A percentile compares a stretch with the other conserved stretches of the same genome.
Conservation (phyloP, 78 protist genomes). For the Anaeramoeba flamelloides region DNA sequence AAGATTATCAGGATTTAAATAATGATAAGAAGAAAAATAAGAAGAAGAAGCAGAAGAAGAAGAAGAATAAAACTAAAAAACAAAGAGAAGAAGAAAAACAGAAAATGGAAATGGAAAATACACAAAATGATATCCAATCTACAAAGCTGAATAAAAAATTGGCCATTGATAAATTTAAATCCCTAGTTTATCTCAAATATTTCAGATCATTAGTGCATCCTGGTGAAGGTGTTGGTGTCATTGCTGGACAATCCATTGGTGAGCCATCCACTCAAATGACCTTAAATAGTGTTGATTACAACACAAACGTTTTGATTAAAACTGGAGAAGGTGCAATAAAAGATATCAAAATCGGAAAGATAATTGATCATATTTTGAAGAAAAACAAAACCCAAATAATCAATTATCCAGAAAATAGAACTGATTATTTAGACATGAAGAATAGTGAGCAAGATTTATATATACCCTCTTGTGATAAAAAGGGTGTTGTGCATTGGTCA, state of each 20-base stretch:
- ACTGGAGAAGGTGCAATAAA: too few relatives aligned
- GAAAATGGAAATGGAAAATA: neutral
- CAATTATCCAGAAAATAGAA: too few relatives aligned
- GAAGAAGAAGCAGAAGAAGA: neutral
- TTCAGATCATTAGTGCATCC: constrained; percentile 39
- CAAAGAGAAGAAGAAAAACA: neutral
- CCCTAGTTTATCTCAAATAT: constrained; percentile 28
- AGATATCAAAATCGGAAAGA: too few relatives aligned
- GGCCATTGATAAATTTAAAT: neutral
- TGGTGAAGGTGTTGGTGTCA: constrained; percentile 78
- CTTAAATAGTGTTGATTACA: constrained; percentile 10
- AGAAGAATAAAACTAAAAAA: neutral
- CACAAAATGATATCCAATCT: neutral
- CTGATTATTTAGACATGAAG: too few relatives aligned
- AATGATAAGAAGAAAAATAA: neutral
- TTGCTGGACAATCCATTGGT: constrained; percentile 91
- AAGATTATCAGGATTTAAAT: neutral
- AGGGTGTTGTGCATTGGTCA: neutral
- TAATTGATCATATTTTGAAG: too few relatives aligned
- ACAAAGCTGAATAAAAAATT: neutral
- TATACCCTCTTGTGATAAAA: too few relatives aligned
- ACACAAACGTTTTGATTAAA: too few relatives aligned
- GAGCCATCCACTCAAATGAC: constrained; percentile 98
- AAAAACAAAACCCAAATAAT: too few relatives aligned
- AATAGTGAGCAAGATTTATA: too few relatives aligned